Conservation (phyloP, 2,329 filamentous ascomycete genomes). For the Escovopsis sp. region DNA sequence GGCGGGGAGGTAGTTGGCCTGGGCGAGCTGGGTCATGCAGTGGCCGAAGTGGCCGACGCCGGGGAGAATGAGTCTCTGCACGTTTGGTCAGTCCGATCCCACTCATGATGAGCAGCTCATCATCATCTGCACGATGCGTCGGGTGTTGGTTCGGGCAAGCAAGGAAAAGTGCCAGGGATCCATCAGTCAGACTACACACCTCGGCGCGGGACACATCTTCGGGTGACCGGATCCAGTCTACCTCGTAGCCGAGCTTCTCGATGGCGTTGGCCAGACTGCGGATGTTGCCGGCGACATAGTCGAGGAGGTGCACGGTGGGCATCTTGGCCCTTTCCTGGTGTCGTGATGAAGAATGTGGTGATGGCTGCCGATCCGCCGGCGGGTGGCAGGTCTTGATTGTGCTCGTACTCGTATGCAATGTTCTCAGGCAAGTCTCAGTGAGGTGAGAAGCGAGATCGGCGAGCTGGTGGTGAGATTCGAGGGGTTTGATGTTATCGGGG, state of each 20-base stretch:
- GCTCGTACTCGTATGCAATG: no score
- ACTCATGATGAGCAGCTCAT: no score
- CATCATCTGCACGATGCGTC: no score
- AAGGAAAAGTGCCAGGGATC: no score
- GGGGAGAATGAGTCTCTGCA: slow-evolving; percentile 79
- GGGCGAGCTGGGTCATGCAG: slow-evolving; percentile 71
- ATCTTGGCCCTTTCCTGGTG: slow-evolving; percentile 28
- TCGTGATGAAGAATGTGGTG: neutral
- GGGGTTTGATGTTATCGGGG: no score
- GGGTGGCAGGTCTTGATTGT: no score
- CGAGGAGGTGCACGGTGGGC: slow-evolving; percentile 61
- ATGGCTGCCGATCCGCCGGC: no score
- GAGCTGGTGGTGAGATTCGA: no score
- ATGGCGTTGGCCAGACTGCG: slow-evolving; percentile 94
- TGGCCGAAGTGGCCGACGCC: slow-evolving; percentile 97
- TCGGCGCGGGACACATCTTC: slow-evolving; percentile 74
- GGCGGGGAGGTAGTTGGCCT: slow-evolving; percentile 70
- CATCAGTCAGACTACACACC: slow-evolving; percentile 27
- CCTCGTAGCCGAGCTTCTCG: slow-evolving; percentile 82
- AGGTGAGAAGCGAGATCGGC: no score
- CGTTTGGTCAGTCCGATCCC: no score
- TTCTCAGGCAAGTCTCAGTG: no score
- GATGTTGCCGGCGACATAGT: slow-evolving; percentile 95
- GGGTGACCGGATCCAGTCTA: slow-evolving; percentile 81
- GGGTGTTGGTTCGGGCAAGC: no score